Percentiles rank a stretch among this genome's conserved stretches.
Conservation (phyloP, 495 filamentous ascomycete species). For the Astrocystis sublimbata region DNA sequence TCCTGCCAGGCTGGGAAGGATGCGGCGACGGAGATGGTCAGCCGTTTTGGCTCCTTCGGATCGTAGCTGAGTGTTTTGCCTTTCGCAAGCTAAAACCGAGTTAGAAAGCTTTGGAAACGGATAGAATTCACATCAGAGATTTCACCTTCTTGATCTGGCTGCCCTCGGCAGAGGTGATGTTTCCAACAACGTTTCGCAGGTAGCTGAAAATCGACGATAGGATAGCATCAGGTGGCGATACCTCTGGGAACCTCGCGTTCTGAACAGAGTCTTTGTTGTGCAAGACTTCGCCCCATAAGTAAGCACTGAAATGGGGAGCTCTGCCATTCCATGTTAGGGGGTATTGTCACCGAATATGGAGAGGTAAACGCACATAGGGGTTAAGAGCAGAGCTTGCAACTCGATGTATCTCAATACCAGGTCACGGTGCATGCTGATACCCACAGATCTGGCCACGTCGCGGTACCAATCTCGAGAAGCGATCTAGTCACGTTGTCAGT, state of each 20-base stretch:
- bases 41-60: conserved; percentile 83
- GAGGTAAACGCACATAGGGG: conserved; percentile 27
- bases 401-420: conserved; percentile 76
- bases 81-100: conserved; percentile 59
- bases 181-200: conserved; percentile 63
- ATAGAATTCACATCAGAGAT: not conserved
- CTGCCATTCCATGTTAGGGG: conserved; percentile 53
- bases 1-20: conserved; percentile 87
- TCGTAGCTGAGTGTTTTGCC: conserved; percentile 81
- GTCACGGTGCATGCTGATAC: conserved; percentile 80
- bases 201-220: conserved; percentile 80
- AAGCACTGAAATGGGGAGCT: conserved; percentile 95
- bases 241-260: conserved; percentile 71
- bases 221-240: conserved; percentile 59
- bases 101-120: not conserved
- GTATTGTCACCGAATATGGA: conserved; percentile 8
- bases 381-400: conserved; percentile 78
- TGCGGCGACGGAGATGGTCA: conserved; percentile 81
- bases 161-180: conserved; percentile 85
- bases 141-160: conserved; percentile 70
- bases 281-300: conserved; percentile 89
- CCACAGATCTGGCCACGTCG: conserved; percentile 69
- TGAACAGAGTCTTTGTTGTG: conserved; percentile 75
- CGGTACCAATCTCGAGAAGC: conserved; percentile 81
- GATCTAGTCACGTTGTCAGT: conserved; percentile 1